Conservation (phyloP, 1,284 basidiomycete species). For the Trichosporon faecale region DNA sequence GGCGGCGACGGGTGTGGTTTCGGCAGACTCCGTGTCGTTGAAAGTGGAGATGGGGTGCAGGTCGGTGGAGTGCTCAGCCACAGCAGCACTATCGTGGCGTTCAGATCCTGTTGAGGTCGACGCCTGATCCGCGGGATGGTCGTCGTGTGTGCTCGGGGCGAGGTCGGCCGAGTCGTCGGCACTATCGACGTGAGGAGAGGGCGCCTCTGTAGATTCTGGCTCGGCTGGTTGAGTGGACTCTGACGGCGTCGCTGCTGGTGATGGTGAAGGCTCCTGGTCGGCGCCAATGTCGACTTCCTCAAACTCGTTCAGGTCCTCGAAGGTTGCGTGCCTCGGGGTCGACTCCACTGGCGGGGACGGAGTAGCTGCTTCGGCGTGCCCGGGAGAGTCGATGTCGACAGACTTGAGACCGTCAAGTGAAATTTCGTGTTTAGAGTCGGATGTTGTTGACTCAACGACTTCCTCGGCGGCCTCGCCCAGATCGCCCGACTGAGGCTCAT, state of each 20-base stretch:
- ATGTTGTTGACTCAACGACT: background rate
- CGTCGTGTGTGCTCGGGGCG: background rate
- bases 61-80: background rate
- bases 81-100: background rate
- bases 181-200: background rate
- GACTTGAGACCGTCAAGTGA: background rate
- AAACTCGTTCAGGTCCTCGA: background rate
- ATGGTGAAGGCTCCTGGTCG: background rate
- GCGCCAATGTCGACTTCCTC: slow-evolving; percentile 1
- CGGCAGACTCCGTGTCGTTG: background rate
- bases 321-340: background rate
- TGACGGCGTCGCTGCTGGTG: background rate
- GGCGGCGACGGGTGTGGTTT: background rate
- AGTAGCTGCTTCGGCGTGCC: background rate
- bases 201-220: background rate
- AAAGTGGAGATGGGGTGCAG: background rate
- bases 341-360: background rate
- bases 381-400: background rate
- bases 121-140: background rate
- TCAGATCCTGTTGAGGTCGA: background rate
- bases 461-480: background rate
- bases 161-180: background rate
- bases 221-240: background rate
- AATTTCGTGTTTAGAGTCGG: background rate
- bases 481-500: background rate